Conservation (phyloP, 345 rosid genomes). For the Schrenkiella parvula region DNA sequence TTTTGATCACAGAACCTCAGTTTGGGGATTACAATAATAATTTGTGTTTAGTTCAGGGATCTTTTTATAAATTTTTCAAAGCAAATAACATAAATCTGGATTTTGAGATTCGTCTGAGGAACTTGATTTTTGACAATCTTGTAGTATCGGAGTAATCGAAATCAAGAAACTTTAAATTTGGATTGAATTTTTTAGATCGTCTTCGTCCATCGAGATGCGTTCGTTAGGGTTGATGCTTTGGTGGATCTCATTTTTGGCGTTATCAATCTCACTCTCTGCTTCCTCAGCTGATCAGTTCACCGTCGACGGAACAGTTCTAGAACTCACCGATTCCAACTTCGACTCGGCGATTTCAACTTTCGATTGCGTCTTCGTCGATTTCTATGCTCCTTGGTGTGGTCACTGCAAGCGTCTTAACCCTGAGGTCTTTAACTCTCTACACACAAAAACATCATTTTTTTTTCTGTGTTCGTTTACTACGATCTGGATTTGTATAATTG, state of each 20-base stretch:
- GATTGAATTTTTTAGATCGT: background rate
- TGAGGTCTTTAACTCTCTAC: slow-evolving; percentile 43
- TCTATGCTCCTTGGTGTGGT: slow-evolving; percentile 98
- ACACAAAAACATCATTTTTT: background rate
- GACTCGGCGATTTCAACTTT: slow-evolving; percentile 69
- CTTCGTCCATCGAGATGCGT: slow-evolving; percentile 22
- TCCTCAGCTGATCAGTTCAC: slow-evolving; percentile 32
- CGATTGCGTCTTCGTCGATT: slow-evolving; percentile 76
- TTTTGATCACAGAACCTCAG: no score
- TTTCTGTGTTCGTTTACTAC: background rate
- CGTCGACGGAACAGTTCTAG: slow-evolving; percentile 66
- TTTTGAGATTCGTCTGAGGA: no score
- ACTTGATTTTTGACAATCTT: no score
- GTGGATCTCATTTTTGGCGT: slow-evolving; percentile 17
- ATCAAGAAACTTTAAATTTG: background rate
- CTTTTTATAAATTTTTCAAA: no score
- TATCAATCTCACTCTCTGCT: slow-evolving; percentile 18
- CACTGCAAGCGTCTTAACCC: slow-evolving; percentile 95
- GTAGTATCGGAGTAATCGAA: no score
- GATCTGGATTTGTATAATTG: background rate
- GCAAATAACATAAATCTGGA: no score
- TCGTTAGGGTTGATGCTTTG: background rate
- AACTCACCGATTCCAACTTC: slow-evolving; percentile 81
- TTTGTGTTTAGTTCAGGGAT: no score
- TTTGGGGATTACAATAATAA: no score